These are phyloP conservation scores for Kregervanrija delftensis DNA, from an alignment of 805 yeast species.

Conservation along the genomic window DNA sequence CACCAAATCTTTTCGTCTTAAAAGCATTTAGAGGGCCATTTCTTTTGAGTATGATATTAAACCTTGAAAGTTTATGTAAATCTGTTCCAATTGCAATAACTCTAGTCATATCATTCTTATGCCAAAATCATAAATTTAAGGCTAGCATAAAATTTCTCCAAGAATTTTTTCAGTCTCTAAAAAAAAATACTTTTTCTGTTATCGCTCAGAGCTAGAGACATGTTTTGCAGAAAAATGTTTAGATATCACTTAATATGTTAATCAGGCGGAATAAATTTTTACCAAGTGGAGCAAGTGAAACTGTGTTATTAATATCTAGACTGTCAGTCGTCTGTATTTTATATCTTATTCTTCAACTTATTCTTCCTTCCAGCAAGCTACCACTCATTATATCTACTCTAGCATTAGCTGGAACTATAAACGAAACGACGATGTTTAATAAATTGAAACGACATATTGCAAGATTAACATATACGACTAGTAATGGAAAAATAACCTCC, in stretches of 20 bases:
- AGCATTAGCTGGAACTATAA: slow-evolving; percentile 25
- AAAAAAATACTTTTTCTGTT: no score
- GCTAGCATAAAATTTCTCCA: no score
- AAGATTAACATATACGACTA: slow-evolving; percentile 3
- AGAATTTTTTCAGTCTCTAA: no score
- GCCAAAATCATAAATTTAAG: no score
- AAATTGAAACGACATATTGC: slow-evolving; percentile 4
- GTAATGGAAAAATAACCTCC: slow-evolving; percentile 2
- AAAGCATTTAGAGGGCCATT: slow-evolving; percentile 26
- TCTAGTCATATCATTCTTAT: slow-evolving; percentile 15
- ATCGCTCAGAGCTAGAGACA: no score
- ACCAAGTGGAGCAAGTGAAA: slow-evolving; percentile 6
- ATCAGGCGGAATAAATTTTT: no score
- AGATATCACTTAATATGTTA: no score
- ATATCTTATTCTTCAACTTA: slow-evolving; percentile 14
- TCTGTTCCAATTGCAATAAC: slow-evolving; percentile 54
- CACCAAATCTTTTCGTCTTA: slow-evolving; percentile 33
- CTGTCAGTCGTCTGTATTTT: slow-evolving; percentile 21
- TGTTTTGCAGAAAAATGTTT: no score
- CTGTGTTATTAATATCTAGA: slow-evolving; percentile 23
- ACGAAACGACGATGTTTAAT: slow-evolving; percentile 19
- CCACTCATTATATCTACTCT: slow-evolving; percentile 20
- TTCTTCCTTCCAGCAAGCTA: slow-evolving; percentile 11
- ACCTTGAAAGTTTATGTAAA: slow-evolving; percentile 40
- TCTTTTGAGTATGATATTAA: slow-evolving; percentile 33